Percentiles rank a stretch among this genome's conserved stretches.
Conservation (phyloP, 129 eudicot genomes). For the Centaurea solstitialis region DNA sequence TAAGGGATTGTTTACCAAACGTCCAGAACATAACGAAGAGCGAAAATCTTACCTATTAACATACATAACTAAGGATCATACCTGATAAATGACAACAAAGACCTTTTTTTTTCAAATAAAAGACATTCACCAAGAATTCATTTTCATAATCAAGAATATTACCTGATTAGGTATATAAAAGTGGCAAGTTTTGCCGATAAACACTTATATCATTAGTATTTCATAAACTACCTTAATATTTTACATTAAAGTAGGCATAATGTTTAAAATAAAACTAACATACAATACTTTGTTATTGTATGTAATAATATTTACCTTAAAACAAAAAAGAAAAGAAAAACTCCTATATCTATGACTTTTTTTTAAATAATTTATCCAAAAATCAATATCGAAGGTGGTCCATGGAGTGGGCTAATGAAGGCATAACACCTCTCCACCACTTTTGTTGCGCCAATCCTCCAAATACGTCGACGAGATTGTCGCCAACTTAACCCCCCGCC, state of each 20-base stretch:
- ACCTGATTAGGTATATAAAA: too few relatives aligned
- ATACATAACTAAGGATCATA: not conserved
- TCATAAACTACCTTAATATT: not conserved
- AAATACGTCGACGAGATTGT: slow-evolving; percentile 12
- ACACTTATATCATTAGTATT: not conserved
- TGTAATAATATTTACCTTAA: too few relatives aligned
- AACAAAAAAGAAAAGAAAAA: too few relatives aligned
- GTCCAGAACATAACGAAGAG: too few relatives aligned
- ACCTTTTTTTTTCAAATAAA: not conserved
- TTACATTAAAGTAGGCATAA: too few relatives aligned
- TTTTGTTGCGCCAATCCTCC: slow-evolving; percentile 19
- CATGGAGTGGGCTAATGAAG: slow-evolving; percentile 3
- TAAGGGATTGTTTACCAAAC: too few relatives aligned
- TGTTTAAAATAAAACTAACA: not conserved
- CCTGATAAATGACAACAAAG: not conserved
- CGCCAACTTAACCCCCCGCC: not conserved
- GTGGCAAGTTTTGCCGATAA: too few relatives aligned
- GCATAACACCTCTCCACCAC: slow-evolving; percentile 10
- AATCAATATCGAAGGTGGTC: slow-evolving; percentile 7
- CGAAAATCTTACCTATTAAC: not conserved
- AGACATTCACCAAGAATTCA: not conserved
- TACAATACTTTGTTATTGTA: not conserved
- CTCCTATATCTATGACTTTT: too few relatives aligned
- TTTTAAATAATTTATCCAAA: not conserved
- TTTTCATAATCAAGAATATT: not conserved